Evolutionary conservation across 768 basidiomycete genomes (phyloP), one percentile per base, ranked within the genome.

Genomic region (Termitomyces sp.): DNA sequence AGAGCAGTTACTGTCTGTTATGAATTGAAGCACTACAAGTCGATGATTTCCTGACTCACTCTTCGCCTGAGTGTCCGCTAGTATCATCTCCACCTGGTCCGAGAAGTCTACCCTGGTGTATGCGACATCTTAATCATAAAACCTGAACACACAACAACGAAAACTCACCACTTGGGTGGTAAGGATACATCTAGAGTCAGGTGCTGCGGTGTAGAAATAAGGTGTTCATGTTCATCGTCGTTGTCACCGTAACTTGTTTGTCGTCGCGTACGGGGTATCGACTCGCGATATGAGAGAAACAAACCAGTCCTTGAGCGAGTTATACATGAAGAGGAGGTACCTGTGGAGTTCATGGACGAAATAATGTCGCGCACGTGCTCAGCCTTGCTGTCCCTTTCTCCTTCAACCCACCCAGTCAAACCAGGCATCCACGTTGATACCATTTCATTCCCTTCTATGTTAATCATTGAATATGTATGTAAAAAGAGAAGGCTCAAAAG

Each of bases 251-350:
- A 81, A 58, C 72, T 64, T 59, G 71, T 70, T n/a, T 63, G 63
- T 61, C 54, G 54, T 45, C 73, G 69, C 15, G 73, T 69, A 16
- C 74, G 77, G 24, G 82, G 77, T 47, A 78, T 79, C 4, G 93
- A 92, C 75, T 95, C 91, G 60, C 96, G 83, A 74, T 91, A 94
- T 6, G 95, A 96, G 60, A 95, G 88, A 73, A 98, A 98, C 66
- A 98, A 84, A 55, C 93, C 83, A 3, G 96, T 98, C 49, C 96
- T 75, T 1, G 92, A 94, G 65, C 96, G 88, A 37, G 90, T 93
- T 42, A 85, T 82, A 47, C 70, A 58, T 57, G 72, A 69, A 57
- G 63, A 66, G 63, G 62, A 63, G 53, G 63, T 44, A 52, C 55
- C 27, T 16, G 60, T 15, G 51, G 60, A 57, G 54, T 54, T 48